Evolutionary conservation across 2,329 filamentous ascomycete genomes (phyloP).

Genomic region (Aspergillus sclerotialis): DNA sequence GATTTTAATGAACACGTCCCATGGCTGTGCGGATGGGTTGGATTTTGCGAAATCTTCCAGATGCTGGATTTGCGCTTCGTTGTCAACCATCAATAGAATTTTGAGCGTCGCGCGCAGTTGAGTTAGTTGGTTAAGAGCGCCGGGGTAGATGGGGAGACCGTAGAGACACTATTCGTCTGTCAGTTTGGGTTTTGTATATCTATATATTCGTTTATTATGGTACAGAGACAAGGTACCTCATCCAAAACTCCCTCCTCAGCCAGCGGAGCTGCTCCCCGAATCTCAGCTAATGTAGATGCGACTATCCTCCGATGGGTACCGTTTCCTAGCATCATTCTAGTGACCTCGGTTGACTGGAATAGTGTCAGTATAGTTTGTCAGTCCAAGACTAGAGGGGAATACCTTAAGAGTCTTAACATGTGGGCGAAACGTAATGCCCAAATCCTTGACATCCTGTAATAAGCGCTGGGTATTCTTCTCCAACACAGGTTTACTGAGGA

Average conservation of each 20-base stretch:
- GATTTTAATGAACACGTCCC: constrained; percentile 20
- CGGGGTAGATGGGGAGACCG: constrained; percentile 34
- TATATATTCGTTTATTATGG: too few relatives aligned
- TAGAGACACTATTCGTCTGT: constrained; percentile 25
- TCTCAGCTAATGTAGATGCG: constrained; percentile 36
- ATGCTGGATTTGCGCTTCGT: constrained; percentile 15
- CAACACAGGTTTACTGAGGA: constrained; percentile 33
- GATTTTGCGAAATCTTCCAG: constrained; percentile 11
- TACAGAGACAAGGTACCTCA: constrained; percentile 22
- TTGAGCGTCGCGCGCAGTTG: constrained; percentile 21
- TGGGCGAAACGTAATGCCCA: constrained; percentile 34
- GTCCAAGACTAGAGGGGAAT: too few relatives aligned
- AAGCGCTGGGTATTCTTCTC: constrained; percentile 32
- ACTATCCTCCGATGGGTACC: constrained; percentile 33
- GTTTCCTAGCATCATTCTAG: constrained; percentile 35
- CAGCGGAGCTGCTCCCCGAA: constrained; percentile 33
- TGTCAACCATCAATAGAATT: constrained; percentile 31
- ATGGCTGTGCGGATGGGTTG: constrained; percentile 1
- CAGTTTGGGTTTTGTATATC: neutral
- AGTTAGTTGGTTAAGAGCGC: constrained; percentile 23
- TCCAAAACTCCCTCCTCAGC: constrained; percentile 35
- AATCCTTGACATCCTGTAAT: constrained; percentile 32
- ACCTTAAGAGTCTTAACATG: constrained; percentile 44
- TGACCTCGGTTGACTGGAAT: constrained; percentile 17
- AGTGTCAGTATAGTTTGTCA: neutral